Evolutionary conservation across 305 asterid genomes (phyloP), one percentile per base, ranked within the genome.

Genomic region (Plantago coronopus): DNA sequence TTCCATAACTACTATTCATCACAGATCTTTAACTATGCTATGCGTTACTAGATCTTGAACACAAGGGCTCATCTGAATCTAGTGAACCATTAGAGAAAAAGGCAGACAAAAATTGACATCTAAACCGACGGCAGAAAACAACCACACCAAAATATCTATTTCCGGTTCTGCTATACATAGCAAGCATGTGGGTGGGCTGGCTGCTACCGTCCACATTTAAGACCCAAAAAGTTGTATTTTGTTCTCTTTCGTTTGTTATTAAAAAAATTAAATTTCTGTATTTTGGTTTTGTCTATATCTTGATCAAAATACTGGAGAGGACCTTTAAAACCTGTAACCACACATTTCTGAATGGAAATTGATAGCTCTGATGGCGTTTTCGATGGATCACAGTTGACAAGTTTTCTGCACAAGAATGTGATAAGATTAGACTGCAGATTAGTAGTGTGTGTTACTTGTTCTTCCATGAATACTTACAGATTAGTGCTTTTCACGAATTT

Each of bases 151-250:
- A 34, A 7, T 34, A 9, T 9, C 11, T 7, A 25, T 53, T 19
- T 53, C 2, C 15, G 5, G 54, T 11, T 18, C 2, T 25, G 5
- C 29, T 21, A 49, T 4, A 22, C 22, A 50, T 20, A 22, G 56
- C 7, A 2, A 27, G 17, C 56, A 50, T 21, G 34, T 21, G 34
- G 37, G 18, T 7, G 11, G 31, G 38, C 40, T 34, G 40, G 40
- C 40, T 8, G 1, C 1, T 53, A 40, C 58, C 58, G 58, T 14
- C 58, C 58, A 2, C 58, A 53, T 53, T 53, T 14, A 53, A 53
- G 40, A 23, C 40, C 57, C 58, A 23, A 53, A 53, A 53, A 53
- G 58, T 53, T 1, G 58, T 23, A 53, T 53, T 53, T 53, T 53
- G 58, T 23, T 34, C 21, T 53, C 5, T 53, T 53, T 53, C 31